A percentile compares a stretch with the other conserved stretches of the same genome.
Conservation (phyloP, 2,329 filamentous ascomycete species). For the Aspergillus hortae region DNA sequence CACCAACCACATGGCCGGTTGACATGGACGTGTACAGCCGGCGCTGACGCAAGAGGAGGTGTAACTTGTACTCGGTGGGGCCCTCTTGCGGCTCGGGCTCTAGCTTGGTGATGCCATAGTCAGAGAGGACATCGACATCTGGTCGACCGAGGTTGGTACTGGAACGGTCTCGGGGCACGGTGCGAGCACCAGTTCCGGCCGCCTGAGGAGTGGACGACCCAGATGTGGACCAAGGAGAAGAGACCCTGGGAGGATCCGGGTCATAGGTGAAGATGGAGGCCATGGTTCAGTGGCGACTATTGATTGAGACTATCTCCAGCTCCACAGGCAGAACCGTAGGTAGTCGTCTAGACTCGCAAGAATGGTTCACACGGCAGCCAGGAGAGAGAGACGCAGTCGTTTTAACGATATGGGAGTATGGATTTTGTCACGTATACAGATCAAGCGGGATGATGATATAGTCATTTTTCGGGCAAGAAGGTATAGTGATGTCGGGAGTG, state of each 20-base stretch:
- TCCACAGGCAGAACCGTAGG: background rate
- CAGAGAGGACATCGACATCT: constrained; percentile 40
- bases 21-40: constrained; percentile 70
- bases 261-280: constrained; percentile 97
- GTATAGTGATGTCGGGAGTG: background rate
- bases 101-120: constrained; percentile 69
- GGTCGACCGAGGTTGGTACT: constrained; percentile 38
- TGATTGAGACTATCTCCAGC: background rate
- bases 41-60: constrained; percentile 76
- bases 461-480: constrained; percentile 16
- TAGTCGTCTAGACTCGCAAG: too few species aligned
- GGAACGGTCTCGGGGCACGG: constrained; percentile 26
- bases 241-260: constrained; percentile 78
- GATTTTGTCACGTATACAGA: constrained; percentile 8
- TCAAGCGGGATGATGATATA: constrained; percentile 9
- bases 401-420: constrained; percentile 5
- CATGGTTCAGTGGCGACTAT: constrained; percentile 48
- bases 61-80: constrained; percentile 94
- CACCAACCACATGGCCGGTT: constrained; percentile 55
- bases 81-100: constrained; percentile 91
- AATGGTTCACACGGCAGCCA: constrained; percentile 5
- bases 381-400: background rate
- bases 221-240: constrained; percentile 80
- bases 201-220: constrained; percentile 40
- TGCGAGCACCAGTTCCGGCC: constrained; percentile 21